Evolutionary conservation across 805 yeast species (phyloP), one percentile per base, ranked within the genome.

Genomic region (Ogataea paraovalis): DNA sequence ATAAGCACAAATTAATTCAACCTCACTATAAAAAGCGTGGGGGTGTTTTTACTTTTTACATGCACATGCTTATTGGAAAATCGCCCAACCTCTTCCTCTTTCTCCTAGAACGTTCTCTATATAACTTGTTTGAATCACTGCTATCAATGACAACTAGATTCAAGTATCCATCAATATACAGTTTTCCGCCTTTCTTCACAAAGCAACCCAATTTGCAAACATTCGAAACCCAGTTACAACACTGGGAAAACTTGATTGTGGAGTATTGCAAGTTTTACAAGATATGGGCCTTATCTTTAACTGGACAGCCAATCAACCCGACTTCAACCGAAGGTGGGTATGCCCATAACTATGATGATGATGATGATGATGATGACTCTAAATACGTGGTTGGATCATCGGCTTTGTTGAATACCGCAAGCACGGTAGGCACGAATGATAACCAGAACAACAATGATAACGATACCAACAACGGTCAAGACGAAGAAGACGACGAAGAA

Each of bases 151-250:
- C 45, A 36, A 25, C 43, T 9, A 41, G 45, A 22, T 63, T 61
- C 47, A 47, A 55, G 44, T 72, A 70, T 45, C 86, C 87, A 4
- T 63, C 75, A 3, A 81, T 83, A 18, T 81, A 82, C 58, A 72
- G 79, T 34, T 92, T 90, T 65, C 97, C 97, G 5, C 99, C 99
- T 0, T 80, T 92, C 55, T 92, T 82, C 69, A 94, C 98, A 8
- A 75, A 80, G 51, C 99, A 92, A 67, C 90, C 94, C 20, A 91
- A 92, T 57, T 76, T 82, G 33, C 80, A 86, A 10, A 84, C 94
- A 2, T 79, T 87, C 70, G 74, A 76, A 27, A 82, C 88, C 10
- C 99, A 92, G 65, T 68, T 85, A 14, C 74, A 74, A n/a, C 79
- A 85, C 46, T 92, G 99, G 99, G 69, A 74, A 23, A 71, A 76